Percentiles rank a stretch among this genome's conserved stretches.
Evolutionary conservation across 768 basidiomycete genomes (phyloP).

Genomic region (Mycena polygramma): DNA sequence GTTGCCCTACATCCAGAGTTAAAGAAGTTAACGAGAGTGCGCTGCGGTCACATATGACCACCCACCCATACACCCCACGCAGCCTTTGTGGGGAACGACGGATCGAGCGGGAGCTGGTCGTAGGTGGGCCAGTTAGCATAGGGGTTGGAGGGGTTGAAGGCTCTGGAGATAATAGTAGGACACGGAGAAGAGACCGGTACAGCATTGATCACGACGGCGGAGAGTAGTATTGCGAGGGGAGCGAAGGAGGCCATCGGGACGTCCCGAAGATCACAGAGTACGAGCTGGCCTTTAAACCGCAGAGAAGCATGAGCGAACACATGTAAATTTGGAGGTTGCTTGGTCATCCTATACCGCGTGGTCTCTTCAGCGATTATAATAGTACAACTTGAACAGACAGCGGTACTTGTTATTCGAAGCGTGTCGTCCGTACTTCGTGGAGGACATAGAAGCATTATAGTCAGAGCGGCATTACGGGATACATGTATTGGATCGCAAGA

Average conservation of each 20-base stretch:
- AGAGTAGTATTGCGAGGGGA: not conserved
- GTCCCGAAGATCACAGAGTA: not conserved
- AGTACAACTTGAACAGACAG: no score
- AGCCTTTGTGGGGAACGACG: slow-evolving; percentile 32
- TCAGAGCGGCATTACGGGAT: no score
- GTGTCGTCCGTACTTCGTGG: no score
- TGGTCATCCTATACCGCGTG: not conserved
- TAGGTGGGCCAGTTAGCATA: slow-evolving; percentile 35
- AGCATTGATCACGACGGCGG: not conserved
- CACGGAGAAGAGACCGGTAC: not conserved
- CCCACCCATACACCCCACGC: slow-evolving; percentile 37
- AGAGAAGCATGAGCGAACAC: not conserved
- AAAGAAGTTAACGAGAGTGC: no score
- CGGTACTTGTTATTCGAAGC: no score
- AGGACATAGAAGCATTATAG: no score
- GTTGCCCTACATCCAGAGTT: slow-evolving; percentile 15
- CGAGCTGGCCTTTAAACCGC: not conserved
- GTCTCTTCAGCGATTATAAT: not conserved
- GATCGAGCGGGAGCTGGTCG: slow-evolving; percentile 30
- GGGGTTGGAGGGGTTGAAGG: slow-evolving; percentile 9
- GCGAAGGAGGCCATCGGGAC: slow-evolving; percentile 14
- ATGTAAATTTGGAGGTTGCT: not conserved
- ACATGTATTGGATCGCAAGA: no score
- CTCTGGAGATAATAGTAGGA: slow-evolving; percentile 11
- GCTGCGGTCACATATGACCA: no score